Base-by-base conservation (phyloP, 23 red algal genomes). In the Agarophyton chilense region DNA sequence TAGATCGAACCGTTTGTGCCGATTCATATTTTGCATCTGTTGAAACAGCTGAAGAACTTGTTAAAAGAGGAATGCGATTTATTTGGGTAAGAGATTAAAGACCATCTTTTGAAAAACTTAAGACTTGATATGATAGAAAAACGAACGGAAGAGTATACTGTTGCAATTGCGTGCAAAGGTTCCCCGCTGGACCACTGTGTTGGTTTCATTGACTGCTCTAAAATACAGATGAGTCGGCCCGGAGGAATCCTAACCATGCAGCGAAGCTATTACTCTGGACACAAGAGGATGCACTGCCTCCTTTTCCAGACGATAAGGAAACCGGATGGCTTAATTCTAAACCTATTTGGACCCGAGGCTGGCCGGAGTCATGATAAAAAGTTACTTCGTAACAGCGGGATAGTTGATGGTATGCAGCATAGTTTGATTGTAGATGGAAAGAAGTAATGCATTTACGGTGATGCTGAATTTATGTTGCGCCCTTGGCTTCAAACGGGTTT, bases 131-230 rank as follows among this genome's bases (percentile, higher is more conserved):
- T 85, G 2, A 68, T 85, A 35, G 0, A 35, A 42, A 21, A 54
- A 29, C 22, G 60, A 52, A 42, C 88, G 12, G 0, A 32, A 47
- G 34, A 6, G 16, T 91, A 91, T 50, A 7, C 62, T 0, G 36
- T 41, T 35, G 39, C 58, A 39, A 53, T 91, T 28, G 22, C 25
- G 7, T 21, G 36, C 28, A 52, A 52, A 11, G 85, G 43, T 26
- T 39, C 76, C 2, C 77, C 74, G 17, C 38, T 56, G 3, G 88
- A 91, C n/a, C 21, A 46, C 11, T 91, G 88, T 36, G n/a, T n/a
- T n/a, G n/a, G 13, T 88, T n/a, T 62, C 26, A 77, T 25, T 28
- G 57, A 2, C n/a, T n/a, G n/a, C n/a, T n/a, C n/a, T n/a, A n/a
- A n/a, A n/a, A n/a, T n/a, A n/a, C n/a, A n/a, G n/a, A n/a, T n/a